Conservation (phyloP, 139 green algal species). For the Tetradesmus lagerheimii region DNA sequence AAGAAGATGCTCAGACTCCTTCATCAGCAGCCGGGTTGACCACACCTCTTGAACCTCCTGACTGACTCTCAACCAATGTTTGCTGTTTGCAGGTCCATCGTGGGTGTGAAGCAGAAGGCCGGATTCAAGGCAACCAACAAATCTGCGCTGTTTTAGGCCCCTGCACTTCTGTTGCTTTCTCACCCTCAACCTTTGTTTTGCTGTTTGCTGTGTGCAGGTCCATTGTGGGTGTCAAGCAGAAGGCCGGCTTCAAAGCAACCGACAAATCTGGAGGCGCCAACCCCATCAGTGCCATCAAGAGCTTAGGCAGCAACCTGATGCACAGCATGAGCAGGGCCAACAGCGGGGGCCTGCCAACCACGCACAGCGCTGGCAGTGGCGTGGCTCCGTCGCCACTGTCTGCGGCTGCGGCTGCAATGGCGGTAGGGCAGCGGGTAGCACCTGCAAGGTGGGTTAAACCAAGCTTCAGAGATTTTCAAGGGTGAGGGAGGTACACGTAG, state of each 20-base stretch:
- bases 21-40: too few relatives aligned
- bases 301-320: conserved; percentile 20
- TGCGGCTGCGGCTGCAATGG: conserved; percentile 1
- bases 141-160: too few relatives aligned
- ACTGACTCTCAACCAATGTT: too few relatives aligned
- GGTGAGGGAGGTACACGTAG: too few relatives aligned
- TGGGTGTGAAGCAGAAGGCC: conserved; percentile 38
- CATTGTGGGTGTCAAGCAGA: conserved; percentile 37
- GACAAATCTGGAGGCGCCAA: conserved; percentile 36
- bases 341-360: neutral
- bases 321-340: neutral
- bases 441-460: too few relatives aligned
- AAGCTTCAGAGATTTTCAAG: too few relatives aligned
- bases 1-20: too few relatives aligned
- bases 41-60: too few relatives aligned
- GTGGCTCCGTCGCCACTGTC: neutral
- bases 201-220: too few relatives aligned
- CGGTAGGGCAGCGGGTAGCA: neutral
- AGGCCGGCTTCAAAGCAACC: conserved; percentile 50
- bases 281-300: conserved; percentile 28
- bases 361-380: conserved; percentile 1
- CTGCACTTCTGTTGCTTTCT: neutral
- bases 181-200: too few relatives aligned
- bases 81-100: conserved; percentile 34
- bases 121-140: conserved; percentile 54